Base-by-base conservation (phyloP, 2,329 filamentous ascomycete genomes). In the Curvularia verruculosa region DNA sequence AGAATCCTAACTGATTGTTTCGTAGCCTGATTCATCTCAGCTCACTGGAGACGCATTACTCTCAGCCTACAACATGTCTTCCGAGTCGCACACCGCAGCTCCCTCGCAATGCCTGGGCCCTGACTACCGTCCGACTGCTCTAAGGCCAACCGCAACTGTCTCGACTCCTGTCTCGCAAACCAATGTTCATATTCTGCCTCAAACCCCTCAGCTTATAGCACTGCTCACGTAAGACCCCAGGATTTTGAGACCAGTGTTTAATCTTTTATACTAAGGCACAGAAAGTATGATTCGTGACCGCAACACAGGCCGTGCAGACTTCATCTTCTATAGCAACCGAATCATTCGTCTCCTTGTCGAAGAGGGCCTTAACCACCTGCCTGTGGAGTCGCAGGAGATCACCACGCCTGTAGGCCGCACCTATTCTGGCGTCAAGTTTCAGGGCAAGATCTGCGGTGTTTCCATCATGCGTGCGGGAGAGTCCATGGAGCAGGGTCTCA, bases 401-500 rank as follows among this genome's bases (percentile, higher is more conserved):
- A 96, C 89, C 40, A 98, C 95, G 6, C 95, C 95, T 0, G 90
- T 97, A 41, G 94, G 93, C 39, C 88, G 89, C 61, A 86, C 87
- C 50, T 99, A 99, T 78, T 86, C 90, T 31, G 95, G 95, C 26
- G 90, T 99, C 63, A 90, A 90, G 79, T 99, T 99, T 72, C 89
- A 98, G 76, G 95, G 95, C 64, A 97, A 98, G 80, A 99, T 99
- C 68, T 99, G 95, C 73, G 95, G 95, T 52, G 95, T 99, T 15
- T 96, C 91, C 6, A 99, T 99, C 70, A 98, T 99, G 95, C 87
- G 95, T 63, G 95, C 95, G 12, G 95, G 95, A 49, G 95, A 99
- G 80, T 91, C 94, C 57, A 99, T 99, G 95, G 95, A 99, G 80
- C 92, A 98, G 78, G 95, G 94, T 2, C 81, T 99, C 59, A 85